Evolutionary conservation across 2,329 filamentous ascomycete species (phyloP).

Genomic region (Hypoxylon sp.): DNA sequence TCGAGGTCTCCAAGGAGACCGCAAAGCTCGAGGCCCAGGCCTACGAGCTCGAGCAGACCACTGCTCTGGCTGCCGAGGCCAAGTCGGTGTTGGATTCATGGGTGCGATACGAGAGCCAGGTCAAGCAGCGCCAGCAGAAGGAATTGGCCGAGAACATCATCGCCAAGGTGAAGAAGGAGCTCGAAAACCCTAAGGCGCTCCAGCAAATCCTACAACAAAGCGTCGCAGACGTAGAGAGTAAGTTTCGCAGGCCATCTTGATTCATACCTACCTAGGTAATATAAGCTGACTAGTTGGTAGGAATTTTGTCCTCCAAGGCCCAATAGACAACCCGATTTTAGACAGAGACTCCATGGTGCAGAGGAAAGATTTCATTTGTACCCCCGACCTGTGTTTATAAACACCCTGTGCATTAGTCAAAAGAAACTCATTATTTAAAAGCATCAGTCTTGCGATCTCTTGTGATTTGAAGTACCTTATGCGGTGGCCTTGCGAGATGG

Average conservation of each 20-base stretch:
- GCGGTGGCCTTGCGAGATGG: conserved; percentile 9
- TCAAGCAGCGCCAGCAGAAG: conserved; percentile 98
- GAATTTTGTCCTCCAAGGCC: conserved; percentile 74
- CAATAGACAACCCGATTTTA: conserved; percentile 67
- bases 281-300: conserved; percentile 61
- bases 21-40: conserved; percentile 95
- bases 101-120: conserved; percentile 98
- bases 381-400: conserved; percentile 67
- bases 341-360: conserved; percentile 52
- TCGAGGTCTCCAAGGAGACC: conserved; percentile 99
- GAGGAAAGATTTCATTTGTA: conserved; percentile 67
- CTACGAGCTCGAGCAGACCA: conserved; percentile 97
- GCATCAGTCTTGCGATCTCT: conserved; percentile 11
- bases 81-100: conserved; percentile 97
- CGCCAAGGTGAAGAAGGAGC: conserved; percentile 98
- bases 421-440: conserved; percentile 50
- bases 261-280: not conserved
- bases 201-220: conserved; percentile 99
- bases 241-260: conserved; percentile 45
- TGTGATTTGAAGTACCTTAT: conserved; percentile 15
- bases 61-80: conserved; percentile 90
- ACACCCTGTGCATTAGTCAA: conserved; percentile 75
- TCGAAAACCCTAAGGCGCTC: conserved; percentile 96
- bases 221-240: conserved; percentile 96
- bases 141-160: conserved; percentile 95